phyloP scores from a whole-genome alignment of 202 grass and related monocot species.

The Setaria italica region DNA sequence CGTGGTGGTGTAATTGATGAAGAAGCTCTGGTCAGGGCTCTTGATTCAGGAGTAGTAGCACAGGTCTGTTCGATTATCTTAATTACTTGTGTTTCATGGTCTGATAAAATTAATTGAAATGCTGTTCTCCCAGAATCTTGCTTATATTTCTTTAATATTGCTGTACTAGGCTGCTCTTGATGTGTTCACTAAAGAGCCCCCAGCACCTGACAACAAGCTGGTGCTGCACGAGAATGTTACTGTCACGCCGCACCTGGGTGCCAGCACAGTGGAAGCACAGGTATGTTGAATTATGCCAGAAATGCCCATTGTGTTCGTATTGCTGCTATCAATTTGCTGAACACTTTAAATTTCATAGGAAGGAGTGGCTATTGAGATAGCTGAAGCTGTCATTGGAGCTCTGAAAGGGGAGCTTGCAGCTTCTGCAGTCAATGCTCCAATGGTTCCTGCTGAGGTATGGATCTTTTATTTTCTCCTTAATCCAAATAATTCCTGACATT shows the following conservation, averaged over 20 bases:
- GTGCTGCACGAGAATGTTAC: constrained; percentile 88
- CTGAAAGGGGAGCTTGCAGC: constrained; percentile 93
- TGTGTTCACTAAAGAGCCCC: constrained; percentile 87
- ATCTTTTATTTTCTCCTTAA: constrained; percentile 14
- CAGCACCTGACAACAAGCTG: constrained; percentile 71
- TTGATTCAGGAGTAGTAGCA: constrained; percentile 85
- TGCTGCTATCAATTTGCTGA: constrained; percentile 7
- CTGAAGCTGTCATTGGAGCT: constrained; percentile 96
- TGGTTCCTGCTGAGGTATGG: constrained; percentile 86
- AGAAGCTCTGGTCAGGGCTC: constrained; percentile 81
- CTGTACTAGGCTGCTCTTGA: constrained; percentile 79
- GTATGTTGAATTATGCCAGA: constrained; percentile 46
- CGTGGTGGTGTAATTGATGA: constrained; percentile 93
- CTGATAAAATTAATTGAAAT: background rate
- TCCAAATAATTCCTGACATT: background rate
- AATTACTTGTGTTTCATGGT: background rate
- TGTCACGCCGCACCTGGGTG: constrained; percentile 90
- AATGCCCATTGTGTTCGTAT: constrained; percentile 28
- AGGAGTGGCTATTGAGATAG: constrained; percentile 95
- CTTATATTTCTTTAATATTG: constrained; percentile 3
- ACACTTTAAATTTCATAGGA: constrained; percentile 52
- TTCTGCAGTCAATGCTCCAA: constrained; percentile 88
- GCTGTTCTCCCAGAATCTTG: background rate
- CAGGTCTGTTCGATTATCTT: constrained; percentile 57
- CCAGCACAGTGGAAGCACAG: constrained; percentile 96